phyloP scores from a whole-genome alignment of 1,284 basidiomycete species.

The Lignosus rhinocerotis region DNA sequence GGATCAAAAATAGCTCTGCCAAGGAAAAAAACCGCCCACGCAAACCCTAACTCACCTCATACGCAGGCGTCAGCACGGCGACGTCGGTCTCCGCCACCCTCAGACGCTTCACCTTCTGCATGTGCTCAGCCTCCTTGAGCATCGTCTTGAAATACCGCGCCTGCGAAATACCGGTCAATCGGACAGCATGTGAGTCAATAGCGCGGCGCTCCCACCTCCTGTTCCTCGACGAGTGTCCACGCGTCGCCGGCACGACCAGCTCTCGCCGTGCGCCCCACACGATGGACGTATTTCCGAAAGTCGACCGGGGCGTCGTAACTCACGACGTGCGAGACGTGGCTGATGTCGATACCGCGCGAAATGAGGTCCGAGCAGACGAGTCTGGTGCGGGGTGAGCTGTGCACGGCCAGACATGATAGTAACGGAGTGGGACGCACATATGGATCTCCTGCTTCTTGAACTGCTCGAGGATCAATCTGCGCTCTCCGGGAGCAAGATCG shows the following conservation, averaged over 20 bases:
- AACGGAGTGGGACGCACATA: constrained; percentile 56
- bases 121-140: constrained; percentile 75
- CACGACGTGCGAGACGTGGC: constrained; percentile 87
- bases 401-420: too few relatives aligned
- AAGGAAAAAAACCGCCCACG: neutral
- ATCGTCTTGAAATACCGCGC: constrained; percentile 89
- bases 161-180: constrained; percentile 39
- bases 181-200: neutral
- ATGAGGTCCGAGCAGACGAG: constrained; percentile 95
- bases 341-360: constrained; percentile 96
- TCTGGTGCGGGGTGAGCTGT: constrained; percentile 40
- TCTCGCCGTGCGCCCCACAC: constrained; percentile 92
- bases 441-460: constrained; percentile 85
- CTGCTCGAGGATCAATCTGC: constrained; percentile 75
- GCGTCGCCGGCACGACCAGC: constrained; percentile 86
- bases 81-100: constrained; percentile 70
- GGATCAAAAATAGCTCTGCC: neutral
- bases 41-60: constrained; percentile 52
- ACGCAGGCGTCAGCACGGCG: constrained; percentile 54
- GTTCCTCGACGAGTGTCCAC: constrained; percentile 95
- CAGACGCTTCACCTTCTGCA: constrained; percentile 72
- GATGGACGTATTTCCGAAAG: constrained; percentile 96
- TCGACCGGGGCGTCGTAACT: constrained; percentile 97
- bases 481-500: constrained; percentile 76
- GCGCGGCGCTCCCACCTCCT: constrained; percentile 62